phyloP scores from a whole-genome alignment of 805 yeast species.

The Lachancea fermentati region DNA sequence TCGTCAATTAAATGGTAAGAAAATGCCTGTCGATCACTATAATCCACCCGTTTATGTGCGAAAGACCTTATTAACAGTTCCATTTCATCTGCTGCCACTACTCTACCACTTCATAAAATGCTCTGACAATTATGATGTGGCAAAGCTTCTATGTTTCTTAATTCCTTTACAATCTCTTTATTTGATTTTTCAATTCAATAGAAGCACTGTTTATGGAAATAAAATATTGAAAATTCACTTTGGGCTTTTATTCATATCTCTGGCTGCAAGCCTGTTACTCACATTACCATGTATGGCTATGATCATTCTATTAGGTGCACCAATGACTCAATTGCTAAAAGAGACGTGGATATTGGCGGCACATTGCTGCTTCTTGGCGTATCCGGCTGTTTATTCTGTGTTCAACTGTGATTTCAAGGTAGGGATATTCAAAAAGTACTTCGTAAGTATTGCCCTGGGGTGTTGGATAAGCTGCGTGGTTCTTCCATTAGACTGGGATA shows the following conservation, averaged over 20 bases:
- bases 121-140: constrained; percentile 24
- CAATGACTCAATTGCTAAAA: constrained; percentile 45
- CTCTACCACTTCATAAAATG: constrained; percentile 29
- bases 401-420: constrained; percentile 44
- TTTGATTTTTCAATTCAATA: constrained; percentile 32
- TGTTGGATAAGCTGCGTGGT: constrained; percentile 93
- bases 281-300: constrained; percentile 27
- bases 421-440: constrained; percentile 38
- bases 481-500: constrained; percentile 95
- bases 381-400: constrained; percentile 62
- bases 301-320: constrained; percentile 75
- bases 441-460: constrained; percentile 44
- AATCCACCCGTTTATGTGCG: constrained; percentile 33
- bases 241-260: constrained; percentile 20
- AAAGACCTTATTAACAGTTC: constrained; percentile 25
- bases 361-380: constrained; percentile 54
- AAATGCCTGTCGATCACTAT: constrained; percentile 21
- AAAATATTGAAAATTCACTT: constrained; percentile 28
- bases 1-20: constrained; percentile 13
- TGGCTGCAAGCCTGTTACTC: constrained; percentile 21
- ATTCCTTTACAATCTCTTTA: constrained; percentile 34
- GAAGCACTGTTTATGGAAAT: constrained; percentile 30
- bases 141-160: constrained; percentile 25
- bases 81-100: constrained; percentile 31
- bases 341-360: constrained; percentile 58